Evolutionary conservation across 352 stramenopile species (phyloP).

Genomic region (Salisapilia sapeloensis): DNA sequence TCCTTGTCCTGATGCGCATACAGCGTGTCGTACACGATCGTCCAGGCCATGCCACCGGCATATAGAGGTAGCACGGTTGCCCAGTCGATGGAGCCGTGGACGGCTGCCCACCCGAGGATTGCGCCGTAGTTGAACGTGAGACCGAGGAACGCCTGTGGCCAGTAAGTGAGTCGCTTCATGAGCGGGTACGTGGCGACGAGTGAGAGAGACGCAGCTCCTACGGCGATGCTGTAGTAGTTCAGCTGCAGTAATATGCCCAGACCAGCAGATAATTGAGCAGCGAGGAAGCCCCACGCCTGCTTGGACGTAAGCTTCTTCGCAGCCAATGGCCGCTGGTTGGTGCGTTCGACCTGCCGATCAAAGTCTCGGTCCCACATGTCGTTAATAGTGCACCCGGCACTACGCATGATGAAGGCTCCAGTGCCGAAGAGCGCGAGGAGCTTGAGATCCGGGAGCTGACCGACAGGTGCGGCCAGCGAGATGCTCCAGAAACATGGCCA

Average conservation of each 20-base stretch:
- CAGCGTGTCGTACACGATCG: slow-evolving; percentile 98
- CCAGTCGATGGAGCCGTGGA: slow-evolving; percentile 71
- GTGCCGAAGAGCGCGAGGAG: slow-evolving; percentile 72
- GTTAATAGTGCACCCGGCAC: slow-evolving; percentile 98
- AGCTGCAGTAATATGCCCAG: slow-evolving; percentile 91
- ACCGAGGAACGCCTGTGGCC: slow-evolving; percentile 93
- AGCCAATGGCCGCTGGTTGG: slow-evolving; percentile 88
- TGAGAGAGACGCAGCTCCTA: slow-evolving; percentile 86
- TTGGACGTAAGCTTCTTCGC: slow-evolving; percentile 76
- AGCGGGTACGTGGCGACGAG: slow-evolving; percentile 93
- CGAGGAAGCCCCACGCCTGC: slow-evolving; percentile 91
- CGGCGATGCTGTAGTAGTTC: slow-evolving; percentile 87
- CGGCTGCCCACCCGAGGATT: slow-evolving; percentile 86
- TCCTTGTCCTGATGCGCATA: slow-evolving; percentile 98
- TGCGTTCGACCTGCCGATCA: slow-evolving; percentile 91
- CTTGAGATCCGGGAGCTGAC: slow-evolving; percentile 60
- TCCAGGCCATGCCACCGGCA: slow-evolving; percentile 90
- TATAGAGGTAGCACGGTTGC: slow-evolving; percentile 90
- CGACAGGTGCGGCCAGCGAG: slow-evolving; percentile 76
- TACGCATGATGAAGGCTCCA: slow-evolving; percentile 94
- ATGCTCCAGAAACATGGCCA: slow-evolving; percentile 97
- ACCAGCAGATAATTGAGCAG: slow-evolving; percentile 79
- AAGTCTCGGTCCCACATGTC: slow-evolving; percentile 99
- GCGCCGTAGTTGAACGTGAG: slow-evolving; percentile 98
- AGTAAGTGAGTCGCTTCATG: slow-evolving; percentile 97